A percentile compares a stretch with the other conserved stretches of the same genome.
phyloP scores from a whole-genome alignment of 192 early-diverging fungal genomes.

The Linderina pennispora region DNA sequence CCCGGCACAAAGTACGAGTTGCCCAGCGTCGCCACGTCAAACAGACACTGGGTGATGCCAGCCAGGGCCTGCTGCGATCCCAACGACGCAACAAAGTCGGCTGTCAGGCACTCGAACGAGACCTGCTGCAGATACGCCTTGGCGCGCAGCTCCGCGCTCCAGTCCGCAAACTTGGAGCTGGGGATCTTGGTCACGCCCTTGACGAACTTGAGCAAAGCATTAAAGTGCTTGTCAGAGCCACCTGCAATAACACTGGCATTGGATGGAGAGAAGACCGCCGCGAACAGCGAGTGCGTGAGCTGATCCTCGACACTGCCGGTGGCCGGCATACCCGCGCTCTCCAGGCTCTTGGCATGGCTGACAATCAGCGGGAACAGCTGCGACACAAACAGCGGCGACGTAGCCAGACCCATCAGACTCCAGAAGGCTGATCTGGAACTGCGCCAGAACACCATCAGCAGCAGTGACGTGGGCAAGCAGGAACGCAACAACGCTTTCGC shows the following conservation, averaged over 20 bases:
- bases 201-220: conserved; percentile 11
- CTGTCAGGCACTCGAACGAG: conserved; percentile 23
- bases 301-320: conserved; percentile 11
- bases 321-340: conserved; percentile 1
- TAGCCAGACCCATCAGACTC: conserved; percentile 4
- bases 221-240: neutral
- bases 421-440: conserved; percentile 33
- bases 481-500: conserved; percentile 41
- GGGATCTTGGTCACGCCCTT: conserved; percentile 4
- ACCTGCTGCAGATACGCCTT: conserved; percentile 34
- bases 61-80: conserved; percentile 1
- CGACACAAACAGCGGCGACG: conserved; percentile 9
- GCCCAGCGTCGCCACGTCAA: conserved; percentile 18
- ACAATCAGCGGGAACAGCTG: conserved; percentile 29
- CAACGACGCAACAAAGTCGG: conserved; percentile 13
- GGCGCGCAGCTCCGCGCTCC: neutral
- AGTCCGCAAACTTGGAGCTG: neutral
- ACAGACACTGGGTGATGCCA: conserved; percentile 21
- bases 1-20: conserved; percentile 11
- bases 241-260: conserved; percentile 5
- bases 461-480: conserved; percentile 53
- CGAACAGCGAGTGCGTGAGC: conserved; percentile 22
- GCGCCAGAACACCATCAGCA: conserved; percentile 22
- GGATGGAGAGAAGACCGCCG: conserved; percentile 15
- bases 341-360: conserved; percentile 7